phyloP scores from a whole-genome alignment of 2,329 filamentous ascomycete species.

The Colletotrichum costaricense region DNA sequence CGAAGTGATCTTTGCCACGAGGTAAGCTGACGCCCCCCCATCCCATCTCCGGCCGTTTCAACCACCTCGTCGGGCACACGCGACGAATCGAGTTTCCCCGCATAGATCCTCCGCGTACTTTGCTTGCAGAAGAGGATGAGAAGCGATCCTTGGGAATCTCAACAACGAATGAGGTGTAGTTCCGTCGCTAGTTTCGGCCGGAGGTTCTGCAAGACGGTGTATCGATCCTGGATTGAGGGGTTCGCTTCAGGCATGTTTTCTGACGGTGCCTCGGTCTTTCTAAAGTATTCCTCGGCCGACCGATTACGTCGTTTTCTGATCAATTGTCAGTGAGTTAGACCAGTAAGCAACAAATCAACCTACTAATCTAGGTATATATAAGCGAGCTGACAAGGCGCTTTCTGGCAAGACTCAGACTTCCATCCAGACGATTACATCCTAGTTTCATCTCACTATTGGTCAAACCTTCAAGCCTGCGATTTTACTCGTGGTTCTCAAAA shows the following conservation, averaged over 20 bases:
- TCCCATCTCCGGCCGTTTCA: not conserved
- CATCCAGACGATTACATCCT: not conserved
- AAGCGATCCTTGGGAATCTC: not conserved
- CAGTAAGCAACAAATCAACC: not conserved
- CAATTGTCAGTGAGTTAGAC: too few relatives aligned
- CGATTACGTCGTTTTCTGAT: not conserved
- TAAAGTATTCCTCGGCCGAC: not conserved
- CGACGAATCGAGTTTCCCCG: not conserved
- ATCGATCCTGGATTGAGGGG: not conserved
- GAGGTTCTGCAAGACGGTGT: not conserved
- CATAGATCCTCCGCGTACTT: too few relatives aligned
- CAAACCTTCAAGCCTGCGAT: not conserved
- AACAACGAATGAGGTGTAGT: not conserved
- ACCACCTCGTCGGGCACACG: not conserved
- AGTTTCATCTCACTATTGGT: not conserved
- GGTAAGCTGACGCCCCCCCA: not conserved
- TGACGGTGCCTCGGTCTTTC: not conserved
- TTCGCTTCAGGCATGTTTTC: not conserved
- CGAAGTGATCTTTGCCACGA: too few relatives aligned
- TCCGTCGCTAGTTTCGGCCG: not conserved
- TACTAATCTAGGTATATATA: not conserved
- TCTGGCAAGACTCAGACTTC: not conserved
- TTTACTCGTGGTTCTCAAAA: not conserved
- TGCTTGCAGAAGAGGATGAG: not conserved
- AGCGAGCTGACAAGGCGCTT: not conserved